Evolutionary conservation across 208 protist species (phyloP).

Genomic region (Vickermania ingenoplastis): DNA sequence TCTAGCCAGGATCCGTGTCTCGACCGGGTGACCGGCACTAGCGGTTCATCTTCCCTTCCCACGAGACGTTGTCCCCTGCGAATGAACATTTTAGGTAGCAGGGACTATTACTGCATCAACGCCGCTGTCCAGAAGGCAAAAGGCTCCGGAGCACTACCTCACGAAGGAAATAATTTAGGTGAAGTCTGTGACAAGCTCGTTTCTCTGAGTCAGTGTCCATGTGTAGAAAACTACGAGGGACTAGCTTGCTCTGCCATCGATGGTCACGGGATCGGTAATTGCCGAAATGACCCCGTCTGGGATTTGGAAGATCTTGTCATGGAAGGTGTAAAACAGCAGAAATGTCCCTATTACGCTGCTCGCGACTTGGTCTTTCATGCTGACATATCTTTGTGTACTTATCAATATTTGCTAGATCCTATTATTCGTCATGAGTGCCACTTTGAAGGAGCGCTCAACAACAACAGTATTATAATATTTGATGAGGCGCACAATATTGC

Average conservation of each 20-base stretch:
- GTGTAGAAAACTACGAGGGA: slow-evolving; percentile 38
- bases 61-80: slow-evolving; percentile 16
- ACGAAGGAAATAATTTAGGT: slow-evolving; percentile 73
- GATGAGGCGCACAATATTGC: slow-evolving; percentile 95
- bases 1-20: no score
- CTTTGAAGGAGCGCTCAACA: slow-evolving; percentile 57
- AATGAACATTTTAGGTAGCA: slow-evolving; percentile 91
- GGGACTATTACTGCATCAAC: slow-evolving; percentile 94
- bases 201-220: slow-evolving; percentile 51
- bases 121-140: slow-evolving; percentile 30
- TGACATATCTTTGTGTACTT: slow-evolving; percentile 94
- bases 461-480: slow-evolving; percentile 88
- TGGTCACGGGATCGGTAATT: slow-evolving; percentile 18
- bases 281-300: slow-evolving; percentile 24
- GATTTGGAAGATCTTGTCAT: slow-evolving; percentile 92
- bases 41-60: no score
- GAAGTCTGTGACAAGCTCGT: slow-evolving; percentile 79
- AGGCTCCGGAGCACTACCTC: slow-evolving; percentile 35
- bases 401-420: slow-evolving; percentile 96
- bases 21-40: no score
- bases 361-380: slow-evolving; percentile 73
- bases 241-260: slow-evolving; percentile 45
- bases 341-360: slow-evolving; percentile 93
- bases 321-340: slow-evolving; percentile 34
- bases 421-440: slow-evolving; percentile 80